These are phyloP conservation scores for Capniomyces stellatus DNA, from an alignment of 371 early-diverging fungal genomes.

Conservation along the genomic window DNA sequence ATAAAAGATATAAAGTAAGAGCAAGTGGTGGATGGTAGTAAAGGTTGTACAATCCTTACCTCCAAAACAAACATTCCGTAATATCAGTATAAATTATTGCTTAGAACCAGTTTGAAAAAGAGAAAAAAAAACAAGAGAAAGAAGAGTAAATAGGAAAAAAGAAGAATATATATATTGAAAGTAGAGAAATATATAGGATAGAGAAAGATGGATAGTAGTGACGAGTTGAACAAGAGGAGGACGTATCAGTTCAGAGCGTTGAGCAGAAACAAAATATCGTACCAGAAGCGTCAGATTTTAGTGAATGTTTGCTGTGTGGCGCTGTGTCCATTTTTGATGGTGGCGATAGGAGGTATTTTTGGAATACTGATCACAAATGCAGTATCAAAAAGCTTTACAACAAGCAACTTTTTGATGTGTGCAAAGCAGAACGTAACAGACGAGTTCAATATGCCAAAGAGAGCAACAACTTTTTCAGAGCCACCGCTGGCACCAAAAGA, in stretches of 20 bases:
- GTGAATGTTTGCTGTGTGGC: constrained; percentile 52
- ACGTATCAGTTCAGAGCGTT: constrained; percentile 24
- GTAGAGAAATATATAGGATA: too few relatives aligned
- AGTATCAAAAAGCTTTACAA: constrained; percentile 14
- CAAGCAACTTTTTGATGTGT: constrained; percentile 1
- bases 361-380: constrained; percentile 23
- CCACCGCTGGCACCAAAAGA: background rate
- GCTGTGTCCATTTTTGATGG: constrained; percentile 37
- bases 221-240: too few relatives aligned
- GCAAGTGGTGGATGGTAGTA: too few relatives aligned
- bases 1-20: too few relatives aligned
- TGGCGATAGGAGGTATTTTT: constrained; percentile 29
- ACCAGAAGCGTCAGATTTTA: constrained; percentile 48
- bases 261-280: constrained; percentile 37
- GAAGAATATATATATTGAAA: too few relatives aligned
- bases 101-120: too few relatives aligned
- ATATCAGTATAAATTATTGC: too few relatives aligned
- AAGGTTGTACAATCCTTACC: too few relatives aligned
- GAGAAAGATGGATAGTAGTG: too few relatives aligned
- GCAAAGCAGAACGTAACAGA: background rate
- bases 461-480: background rate
- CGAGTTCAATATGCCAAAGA: constrained; percentile 2
- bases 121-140: too few relatives aligned
- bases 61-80: too few relatives aligned
- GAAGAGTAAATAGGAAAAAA: too few relatives aligned